Evolutionary conservation across 768 basidiomycete genomes (phyloP).

Genomic region (Leccinum fibrillosum): DNA sequence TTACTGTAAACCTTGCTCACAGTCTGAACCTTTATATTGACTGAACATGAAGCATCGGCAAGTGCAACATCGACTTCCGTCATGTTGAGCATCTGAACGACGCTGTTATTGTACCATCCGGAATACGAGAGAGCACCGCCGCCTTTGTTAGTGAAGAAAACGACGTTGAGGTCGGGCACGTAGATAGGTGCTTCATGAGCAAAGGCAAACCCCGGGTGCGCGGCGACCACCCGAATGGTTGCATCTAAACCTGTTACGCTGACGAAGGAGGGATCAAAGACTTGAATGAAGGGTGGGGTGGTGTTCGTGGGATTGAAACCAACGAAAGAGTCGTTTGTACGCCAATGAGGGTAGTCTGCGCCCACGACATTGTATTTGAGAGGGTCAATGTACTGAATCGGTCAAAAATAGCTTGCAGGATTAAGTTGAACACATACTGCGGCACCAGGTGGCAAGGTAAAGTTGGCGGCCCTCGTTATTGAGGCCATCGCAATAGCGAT

Average conservation of each 20-base stretch:
- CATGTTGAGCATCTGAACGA: constrained; percentile 61
- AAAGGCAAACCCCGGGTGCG: constrained; percentile 60
- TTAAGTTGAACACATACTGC: constrained; percentile 13
- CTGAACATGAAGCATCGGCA: constrained; percentile 29
- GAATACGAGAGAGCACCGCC: constrained; percentile 64
- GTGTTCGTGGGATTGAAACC: constrained; percentile 62
- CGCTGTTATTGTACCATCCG: constrained; percentile 60
- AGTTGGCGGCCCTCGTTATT: background rate
- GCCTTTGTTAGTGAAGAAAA: constrained; percentile 71
- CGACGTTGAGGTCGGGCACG: constrained; percentile 60
- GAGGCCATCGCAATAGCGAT: constrained; percentile 2
- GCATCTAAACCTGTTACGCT: constrained; percentile 55
- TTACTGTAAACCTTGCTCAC: constrained; percentile 20
- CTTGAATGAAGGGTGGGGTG: constrained; percentile 57
- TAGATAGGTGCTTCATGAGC: constrained; percentile 81
- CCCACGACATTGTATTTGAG: constrained; percentile 51
- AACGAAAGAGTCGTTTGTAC: constrained; percentile 34
- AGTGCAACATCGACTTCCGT: constrained; percentile 49
- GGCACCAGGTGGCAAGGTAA: constrained; percentile 16
- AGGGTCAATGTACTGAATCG: constrained; percentile 47
- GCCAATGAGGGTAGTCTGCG: constrained; percentile 37
- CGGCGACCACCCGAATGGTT: constrained; percentile 56
- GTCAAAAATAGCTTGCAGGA: background rate
- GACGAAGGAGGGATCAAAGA: constrained; percentile 54
- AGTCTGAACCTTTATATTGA: constrained; percentile 50